A percentile compares a stretch with the other conserved stretches of the same genome.
Conservation (phyloP, 1,284 basidiomycete species). For the Puccinia novopanici region DNA sequence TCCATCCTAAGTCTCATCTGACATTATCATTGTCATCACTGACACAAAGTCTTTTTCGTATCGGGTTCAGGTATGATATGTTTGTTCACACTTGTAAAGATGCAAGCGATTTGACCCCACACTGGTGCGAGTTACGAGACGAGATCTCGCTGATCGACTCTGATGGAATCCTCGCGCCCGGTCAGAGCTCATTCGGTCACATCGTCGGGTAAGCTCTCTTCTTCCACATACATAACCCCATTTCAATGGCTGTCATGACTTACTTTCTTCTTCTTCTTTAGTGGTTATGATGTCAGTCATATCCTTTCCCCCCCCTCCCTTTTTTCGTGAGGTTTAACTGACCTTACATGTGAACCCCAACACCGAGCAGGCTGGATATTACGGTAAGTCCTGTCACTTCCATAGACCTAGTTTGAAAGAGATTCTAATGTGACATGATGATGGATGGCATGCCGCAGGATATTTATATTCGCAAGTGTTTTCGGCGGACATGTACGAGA, state of each 20-base stretch:
- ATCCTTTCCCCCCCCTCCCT: background rate
- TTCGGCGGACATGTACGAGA: conserved; percentile 75
- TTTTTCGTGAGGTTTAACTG: background rate
- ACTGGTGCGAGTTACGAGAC: conserved; percentile 28
- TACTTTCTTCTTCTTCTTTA: background rate
- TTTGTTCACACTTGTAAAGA: conserved; percentile 24
- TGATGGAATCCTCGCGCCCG: background rate
- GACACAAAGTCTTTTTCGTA: background rate
- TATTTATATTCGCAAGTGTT: conserved; percentile 71
- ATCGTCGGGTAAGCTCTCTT: conserved; percentile 39
- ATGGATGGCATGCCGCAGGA: background rate
- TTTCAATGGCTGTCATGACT: no score
- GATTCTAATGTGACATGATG: background rate
- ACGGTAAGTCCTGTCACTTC: conserved; percentile 9
- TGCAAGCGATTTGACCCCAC: background rate
- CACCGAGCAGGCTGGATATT: conserved; percentile 35
- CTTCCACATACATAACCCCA: background rate
- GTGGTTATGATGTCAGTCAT: conserved; percentile 41
- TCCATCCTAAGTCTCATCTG: background rate
- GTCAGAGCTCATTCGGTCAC: conserved; percentile 39
- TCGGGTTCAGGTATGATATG: conserved; percentile 36
- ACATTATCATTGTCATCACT: no score
- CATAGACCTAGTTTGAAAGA: background rate
- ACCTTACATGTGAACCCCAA: background rate
- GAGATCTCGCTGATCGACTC: conserved; percentile 38